Evolutionary conservation across 108 stramenopile species (phyloP).

Genomic region (Nitzschia inconspicua): DNA sequence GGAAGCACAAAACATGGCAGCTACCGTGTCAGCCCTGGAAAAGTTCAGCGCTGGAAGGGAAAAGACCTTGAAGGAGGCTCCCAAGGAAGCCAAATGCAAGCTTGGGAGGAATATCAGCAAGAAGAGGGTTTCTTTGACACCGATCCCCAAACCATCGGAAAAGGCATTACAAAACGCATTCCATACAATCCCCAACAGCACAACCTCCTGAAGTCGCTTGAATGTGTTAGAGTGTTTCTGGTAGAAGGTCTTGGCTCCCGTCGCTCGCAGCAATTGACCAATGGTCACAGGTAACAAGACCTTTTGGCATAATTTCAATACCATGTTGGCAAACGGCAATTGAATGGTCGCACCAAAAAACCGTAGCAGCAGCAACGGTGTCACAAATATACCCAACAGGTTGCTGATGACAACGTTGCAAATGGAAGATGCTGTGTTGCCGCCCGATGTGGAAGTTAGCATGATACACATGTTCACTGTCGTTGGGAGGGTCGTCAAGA

Average conservation of each 20-base stretch:
- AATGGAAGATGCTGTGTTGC: conserved; percentile 80
- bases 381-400: conserved; percentile 83
- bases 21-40: conserved; percentile 56
- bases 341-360: conserved; percentile 76
- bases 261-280: conserved; percentile 72
- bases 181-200: conserved; percentile 88
- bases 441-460: conserved; percentile 73
- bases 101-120: conserved; percentile 60
- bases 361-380: conserved; percentile 72
- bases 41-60: conserved; percentile 32
- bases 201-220: conserved; percentile 79
- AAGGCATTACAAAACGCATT: conserved; percentile 93
- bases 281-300: conserved; percentile 80
- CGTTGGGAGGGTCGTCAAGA: conserved; percentile 83
- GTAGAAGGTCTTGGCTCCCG: conserved; percentile 49
- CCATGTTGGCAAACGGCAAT: conserved; percentile 71
- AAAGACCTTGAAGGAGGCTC: conserved; percentile 47
- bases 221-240: conserved; percentile 50
- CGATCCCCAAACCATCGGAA: conserved; percentile 64
- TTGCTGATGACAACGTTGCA: conserved; percentile 92
- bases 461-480: conserved; percentile 94
- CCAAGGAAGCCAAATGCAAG: conserved; percentile 63
- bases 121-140: conserved; percentile 42
- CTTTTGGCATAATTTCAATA: conserved; percentile 73
- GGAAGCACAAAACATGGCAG: conserved; percentile 76